These are phyloP conservation scores for Naganishia vaughanmartiniae DNA, from an alignment of 768 basidiomycete species.

Conservation along the genomic window DNA sequence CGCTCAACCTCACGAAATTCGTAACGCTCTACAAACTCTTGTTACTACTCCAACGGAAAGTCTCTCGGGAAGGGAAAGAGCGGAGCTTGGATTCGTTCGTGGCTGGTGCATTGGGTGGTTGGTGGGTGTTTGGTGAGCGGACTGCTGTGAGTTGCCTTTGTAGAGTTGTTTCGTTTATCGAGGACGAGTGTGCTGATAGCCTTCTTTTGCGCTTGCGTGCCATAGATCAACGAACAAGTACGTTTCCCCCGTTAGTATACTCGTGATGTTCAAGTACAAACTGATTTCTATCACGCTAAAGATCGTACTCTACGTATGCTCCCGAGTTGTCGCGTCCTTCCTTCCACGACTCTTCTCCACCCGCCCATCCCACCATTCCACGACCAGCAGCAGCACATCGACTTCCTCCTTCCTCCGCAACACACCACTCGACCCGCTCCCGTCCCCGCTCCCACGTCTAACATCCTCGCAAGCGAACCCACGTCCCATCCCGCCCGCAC, in stretches of 20 bases:
- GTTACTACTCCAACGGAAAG: conserved; percentile 70
- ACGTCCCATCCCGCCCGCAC: conserved; percentile 74
- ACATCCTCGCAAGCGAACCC: conserved; percentile 49
- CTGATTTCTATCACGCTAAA: conserved; percentile 44
- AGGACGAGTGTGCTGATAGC: conserved; percentile 83
- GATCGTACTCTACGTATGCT: conserved; percentile 96
- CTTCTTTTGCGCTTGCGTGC: background rate
- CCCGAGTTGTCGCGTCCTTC: conserved; percentile 85
- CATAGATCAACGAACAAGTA: conserved; percentile 52
- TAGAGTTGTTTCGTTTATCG: conserved; percentile 61
- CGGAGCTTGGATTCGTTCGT: conserved; percentile 80
- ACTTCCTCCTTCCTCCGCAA: conserved; percentile 42
- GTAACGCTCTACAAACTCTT: conserved; percentile 88
- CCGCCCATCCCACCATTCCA: conserved; percentile 52
- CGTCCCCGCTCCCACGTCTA: conserved; percentile 48
- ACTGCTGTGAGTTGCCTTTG: conserved; percentile 52
- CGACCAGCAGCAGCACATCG: conserved; percentile 49
- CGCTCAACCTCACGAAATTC: conserved; percentile 87
- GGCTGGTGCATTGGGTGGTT: conserved; percentile 88
- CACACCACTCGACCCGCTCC: conserved; percentile 40
- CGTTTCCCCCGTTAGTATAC: background rate
- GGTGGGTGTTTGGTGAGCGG: conserved; percentile 55
- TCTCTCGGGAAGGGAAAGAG: conserved; percentile 63
- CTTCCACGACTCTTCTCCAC: conserved; percentile 64
- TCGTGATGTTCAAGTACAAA: background rate